Evolutionary conservation across 164 flowering plant species (phyloP).

Genomic region (Cinnamomum chago): DNA sequence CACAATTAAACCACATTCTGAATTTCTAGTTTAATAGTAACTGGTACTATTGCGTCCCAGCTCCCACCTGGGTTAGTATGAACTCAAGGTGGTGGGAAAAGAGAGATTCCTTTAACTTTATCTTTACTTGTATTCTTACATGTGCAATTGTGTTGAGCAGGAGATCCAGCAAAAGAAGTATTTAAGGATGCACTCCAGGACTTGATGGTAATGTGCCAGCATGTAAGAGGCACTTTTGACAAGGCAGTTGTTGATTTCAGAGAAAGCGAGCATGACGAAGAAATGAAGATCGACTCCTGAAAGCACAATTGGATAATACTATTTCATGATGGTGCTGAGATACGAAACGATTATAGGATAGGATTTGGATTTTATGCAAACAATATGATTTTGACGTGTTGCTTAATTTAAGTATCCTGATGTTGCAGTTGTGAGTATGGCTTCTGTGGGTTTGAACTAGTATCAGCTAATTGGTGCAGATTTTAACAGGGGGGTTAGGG

Average conservation of each 20-base stretch:
- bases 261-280: conserved; percentile 15
- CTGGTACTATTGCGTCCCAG: not conserved
- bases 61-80: not conserved
- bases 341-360: too few species aligned
- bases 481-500: too few species aligned
- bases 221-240: conserved; percentile 68
- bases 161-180: conserved; percentile 79
- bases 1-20: too few species aligned
- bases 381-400: too few species aligned
- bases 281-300: conserved; percentile 22
- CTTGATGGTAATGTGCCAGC: conserved; percentile 62
- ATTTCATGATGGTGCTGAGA: too few species aligned
- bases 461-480: too few species aligned
- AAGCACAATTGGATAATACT: not conserved
- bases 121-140: not conserved
- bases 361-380: too few species aligned
- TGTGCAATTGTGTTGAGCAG: conserved; percentile 27
- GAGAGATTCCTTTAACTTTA: not conserved
- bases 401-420: too few species aligned
- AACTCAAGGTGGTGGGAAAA: not conserved
- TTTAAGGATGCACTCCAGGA: conserved; percentile 82
- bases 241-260: conserved; percentile 56
- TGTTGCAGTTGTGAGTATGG: too few species aligned
- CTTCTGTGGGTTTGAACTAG: too few species aligned
- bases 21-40: too few species aligned